Base-by-base conservation (phyloP, 495 filamentous ascomycete genomes). In the Geopyxis carbonaria region DNA sequence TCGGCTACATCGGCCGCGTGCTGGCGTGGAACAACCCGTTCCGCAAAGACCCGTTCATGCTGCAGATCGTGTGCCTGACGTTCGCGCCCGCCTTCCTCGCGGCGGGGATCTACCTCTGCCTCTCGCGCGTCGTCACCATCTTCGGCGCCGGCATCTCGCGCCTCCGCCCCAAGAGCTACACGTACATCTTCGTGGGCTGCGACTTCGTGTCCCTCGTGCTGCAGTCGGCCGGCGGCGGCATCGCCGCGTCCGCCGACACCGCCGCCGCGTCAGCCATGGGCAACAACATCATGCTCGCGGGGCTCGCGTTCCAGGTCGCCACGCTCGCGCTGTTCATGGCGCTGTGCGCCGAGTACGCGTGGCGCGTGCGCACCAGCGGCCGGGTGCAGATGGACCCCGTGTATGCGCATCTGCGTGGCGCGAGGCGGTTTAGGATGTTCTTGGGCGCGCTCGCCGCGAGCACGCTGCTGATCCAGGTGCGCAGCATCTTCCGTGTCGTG, bases 231-330 rank as follows among this genome's bases (percentile, higher is more conserved):
- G 36, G 36, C 36, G 36, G 36, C 4, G 36, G 36, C 22, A 39
- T 39, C 21, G 36, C 22, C 9, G 58, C 59, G 4, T 60, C 64
- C 7, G 63, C 64, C 2, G 56, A 64, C 43, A 41, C 53, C 16
- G 38, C 56, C 33, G 43, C 55, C 2, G 23, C 39, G 0, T 45
- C 57, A 1, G 45, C 59, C 2, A 48, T 44, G 0, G 76, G 77
- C n/a, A 63, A 66, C 51, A 59, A 75, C 53, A 68, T 75, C 57
- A 76, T 80, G 70, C 63, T 80, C 38, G 72, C 69, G 0, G 76
- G 76, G 34, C 59, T 81, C 0, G 42, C 63, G 2, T 66, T 63
- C 49, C 72, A 76, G 47, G 69, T 72, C 34, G 53, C 62, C 38
- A 65, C 64, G 5, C 50, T 78, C 33, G 45, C 53, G 0, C 33